Evolutionary conservation across 2,329 filamentous ascomycete species (phyloP), one percentile per base, ranked within the genome.

Genomic region (Taxawa tesnikishii): DNA sequence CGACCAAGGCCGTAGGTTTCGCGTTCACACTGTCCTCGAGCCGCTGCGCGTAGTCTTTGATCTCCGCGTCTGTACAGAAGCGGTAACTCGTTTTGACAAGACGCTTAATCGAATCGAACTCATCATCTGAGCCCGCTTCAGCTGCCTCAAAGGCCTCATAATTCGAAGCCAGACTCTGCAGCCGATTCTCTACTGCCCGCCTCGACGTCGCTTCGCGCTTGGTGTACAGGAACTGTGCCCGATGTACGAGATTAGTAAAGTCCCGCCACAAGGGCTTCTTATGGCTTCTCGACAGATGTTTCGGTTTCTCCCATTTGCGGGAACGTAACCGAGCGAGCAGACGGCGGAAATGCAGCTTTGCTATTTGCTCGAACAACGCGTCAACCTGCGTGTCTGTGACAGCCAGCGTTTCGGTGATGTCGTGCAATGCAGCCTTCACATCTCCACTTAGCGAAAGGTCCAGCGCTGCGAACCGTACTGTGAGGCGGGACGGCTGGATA

Each of bases 241-340:
- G 21, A 34, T 34, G 33, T 3, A 15, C 5, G 5, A 34, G 21
- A 12, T 30, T 31, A 3, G 28, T 11, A 27, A 34, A 30, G 21
- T 34, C 28, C 12, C 31, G 28, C 33, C 33, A 34, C 6, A 34
- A 11, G 13, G 33, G 28, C 10, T 34, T 34, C 10, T 34, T 34
- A n/a, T 34, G 33, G 6, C 25, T 19, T 30, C 23, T 26, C 1
- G 21, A 15, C 2, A 34, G 33, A 34, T 34, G 25, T 10, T 34
- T 34, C 8, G 33, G 33, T 11, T 31, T 34, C 9, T 26, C 14
- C 33, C 33, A 34, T 13, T 34, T 34, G 1, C 2, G 9, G 2
- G 33, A 34, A 19, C 33, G 8, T 1, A 34, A 17, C 6, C 28
- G 10, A 7, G 28, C 33, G 14, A 31, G 28, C 4, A 34, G 16